A percentile compares a stretch with the other conserved stretches of the same genome.
phyloP scores from a whole-genome alignment of 441 rosid species.

The Populus hybrid region DNA sequence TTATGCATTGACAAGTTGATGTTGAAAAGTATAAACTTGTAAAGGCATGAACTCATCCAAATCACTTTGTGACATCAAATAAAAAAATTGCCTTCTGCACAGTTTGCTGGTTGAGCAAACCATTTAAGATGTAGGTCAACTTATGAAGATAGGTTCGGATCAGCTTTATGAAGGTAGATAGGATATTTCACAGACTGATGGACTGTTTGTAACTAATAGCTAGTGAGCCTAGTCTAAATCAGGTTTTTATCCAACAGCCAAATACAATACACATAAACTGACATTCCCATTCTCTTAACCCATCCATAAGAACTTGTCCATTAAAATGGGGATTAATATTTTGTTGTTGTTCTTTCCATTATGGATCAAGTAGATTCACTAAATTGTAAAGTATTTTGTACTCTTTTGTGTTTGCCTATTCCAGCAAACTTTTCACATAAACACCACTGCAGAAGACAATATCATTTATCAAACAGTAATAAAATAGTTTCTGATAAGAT shows the following conservation, averaged over 20 bases:
- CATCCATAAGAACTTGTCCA: neutral
- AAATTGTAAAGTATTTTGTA: neutral
- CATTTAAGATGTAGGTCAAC: neutral
- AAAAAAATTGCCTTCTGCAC: neutral
- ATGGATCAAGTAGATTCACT: neutral
- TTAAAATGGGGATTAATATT: neutral
- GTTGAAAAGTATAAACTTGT: neutral
- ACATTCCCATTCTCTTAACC: neutral
- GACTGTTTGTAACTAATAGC: neutral
- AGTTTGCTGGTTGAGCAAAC: neutral
- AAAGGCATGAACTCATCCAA: neutral
- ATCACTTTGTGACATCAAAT: neutral
- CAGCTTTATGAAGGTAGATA: neutral
- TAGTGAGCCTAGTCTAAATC: neutral
- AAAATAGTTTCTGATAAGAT: neutral
- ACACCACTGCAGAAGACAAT: neutral
- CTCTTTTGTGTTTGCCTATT: neutral
- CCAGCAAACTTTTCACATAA: neutral
- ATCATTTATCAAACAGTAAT: neutral
- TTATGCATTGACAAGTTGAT: neutral
- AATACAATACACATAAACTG: neutral
- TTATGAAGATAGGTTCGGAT: neutral
- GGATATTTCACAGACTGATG: neutral
- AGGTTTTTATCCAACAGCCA: neutral
- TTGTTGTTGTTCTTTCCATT: neutral